Evolutionary conservation across 192 early-diverging fungal genomes (phyloP), one percentile per base, ranked within the genome.

Genomic region (Lobosporangium transversale): DNA sequence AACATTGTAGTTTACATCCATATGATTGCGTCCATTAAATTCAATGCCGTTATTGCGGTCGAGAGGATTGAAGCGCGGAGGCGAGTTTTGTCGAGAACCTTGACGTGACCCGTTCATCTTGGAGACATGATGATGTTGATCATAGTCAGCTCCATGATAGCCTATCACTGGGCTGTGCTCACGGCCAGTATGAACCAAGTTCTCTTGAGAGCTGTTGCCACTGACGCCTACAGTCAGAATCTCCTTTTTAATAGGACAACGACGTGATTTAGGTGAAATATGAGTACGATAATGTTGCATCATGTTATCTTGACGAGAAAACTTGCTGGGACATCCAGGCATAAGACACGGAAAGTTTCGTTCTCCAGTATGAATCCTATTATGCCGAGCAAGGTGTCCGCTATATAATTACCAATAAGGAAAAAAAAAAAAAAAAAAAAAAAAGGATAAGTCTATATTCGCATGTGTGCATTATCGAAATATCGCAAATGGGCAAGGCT

Each of bases 201-300:
- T 50, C 20, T 67, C 73, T 36, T 76, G 64, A 6, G 73, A 76
- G 36, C 40, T 43, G 20, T 75, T 75, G 45, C 37, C 70, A 18
- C 23, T 66, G 48, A 20, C 67, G 51, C 42, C 66, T 31, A 45
- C 54, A 11, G 35, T 20, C 37, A 33, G 66, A 36, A 32, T 59
- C 17, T 62, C 68, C 52, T 70, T 68, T 48, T 67, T 76, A 20
- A 48, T 27, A 1, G 66, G 37, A 10, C 82, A 79, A 43, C 87
- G 79, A 35, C 89, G 86, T 21, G 87, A 89, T 65, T 89, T 89
- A 24, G 87, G 70, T 44, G 90, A 91, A 71, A 90, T 82, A 66
- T 94, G 93, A 8, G 91, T 92, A 45, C 91, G 89, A 69, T 91
- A 92, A 66, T 94, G 93, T 58, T 94, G 93, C 88, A 90, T 92